Conservation (phyloP, 169 alveolate genomes). For the Theileria annulata region DNA sequence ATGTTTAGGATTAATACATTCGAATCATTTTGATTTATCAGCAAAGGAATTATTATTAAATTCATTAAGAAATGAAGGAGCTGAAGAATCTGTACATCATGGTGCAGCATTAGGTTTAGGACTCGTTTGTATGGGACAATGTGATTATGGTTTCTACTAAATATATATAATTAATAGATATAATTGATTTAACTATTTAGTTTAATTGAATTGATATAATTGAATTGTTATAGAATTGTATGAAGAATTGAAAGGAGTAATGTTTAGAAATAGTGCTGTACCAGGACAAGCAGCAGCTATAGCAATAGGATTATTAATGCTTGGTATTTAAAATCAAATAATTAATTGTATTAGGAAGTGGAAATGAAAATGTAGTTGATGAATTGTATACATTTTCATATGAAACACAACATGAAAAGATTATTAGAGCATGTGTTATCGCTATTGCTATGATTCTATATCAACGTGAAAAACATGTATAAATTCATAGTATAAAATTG, state of each 20-base stretch:
- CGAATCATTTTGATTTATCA: constrained; percentile 82
- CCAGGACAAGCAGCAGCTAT: constrained; percentile 98
- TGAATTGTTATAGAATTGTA: constrained; percentile 65
- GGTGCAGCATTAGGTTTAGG: constrained; percentile 98
- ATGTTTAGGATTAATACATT: constrained; percentile 85
- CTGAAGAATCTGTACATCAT: constrained; percentile 85
- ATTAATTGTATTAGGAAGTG: no score
- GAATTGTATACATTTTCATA: constrained; percentile 91
- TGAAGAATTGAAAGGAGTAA: constrained; percentile 87
- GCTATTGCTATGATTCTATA: constrained; percentile 93
- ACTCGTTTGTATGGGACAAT: constrained; percentile 88
- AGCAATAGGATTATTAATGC: constrained; percentile 93
- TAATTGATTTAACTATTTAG: no score
- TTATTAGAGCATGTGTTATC: constrained; percentile 93
- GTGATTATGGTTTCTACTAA: constrained; percentile 67
- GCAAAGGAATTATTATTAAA: constrained; percentile 78
- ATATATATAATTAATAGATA: no score
- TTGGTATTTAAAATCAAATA: constrained; percentile 65
- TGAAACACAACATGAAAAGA: constrained; percentile 98
- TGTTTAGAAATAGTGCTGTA: constrained; percentile 92
- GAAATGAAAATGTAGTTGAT: constrained; percentile 83
- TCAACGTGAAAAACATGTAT: constrained; percentile 86
- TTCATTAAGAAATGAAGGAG: constrained; percentile 75
- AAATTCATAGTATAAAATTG: background rate
- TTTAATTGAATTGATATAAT: no score